phyloP scores from a whole-genome alignment of 257 asterid species.

The Nicotiana benthamiana region DNA sequence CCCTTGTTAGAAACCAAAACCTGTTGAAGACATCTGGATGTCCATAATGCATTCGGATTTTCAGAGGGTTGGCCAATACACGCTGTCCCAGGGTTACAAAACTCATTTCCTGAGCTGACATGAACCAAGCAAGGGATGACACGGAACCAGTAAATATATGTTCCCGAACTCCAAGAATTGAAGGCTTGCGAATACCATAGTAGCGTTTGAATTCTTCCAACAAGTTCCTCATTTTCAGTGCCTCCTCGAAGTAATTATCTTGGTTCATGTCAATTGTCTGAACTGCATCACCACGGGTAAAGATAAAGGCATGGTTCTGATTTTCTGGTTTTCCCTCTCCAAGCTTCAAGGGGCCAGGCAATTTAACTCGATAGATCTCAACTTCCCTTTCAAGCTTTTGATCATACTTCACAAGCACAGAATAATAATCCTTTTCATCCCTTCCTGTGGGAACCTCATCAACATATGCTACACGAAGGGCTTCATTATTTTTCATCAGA shows the following conservation, averaged over 20 bases:
- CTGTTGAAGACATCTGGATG: conserved; percentile 98
- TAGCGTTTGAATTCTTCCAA: conserved; percentile 72
- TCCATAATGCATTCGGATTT: conserved; percentile 97
- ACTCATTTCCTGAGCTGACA: conserved; percentile 98
- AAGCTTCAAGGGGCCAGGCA: conserved; percentile 96
- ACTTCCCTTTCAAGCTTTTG: conserved; percentile 71
- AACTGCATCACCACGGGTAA: conserved; percentile 96
- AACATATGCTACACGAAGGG: conserved; percentile 98
- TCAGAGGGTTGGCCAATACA: conserved; percentile 93
- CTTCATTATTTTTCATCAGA: conserved; percentile 85
- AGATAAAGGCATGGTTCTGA: conserved; percentile 93
- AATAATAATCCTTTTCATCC: conserved; percentile 72
- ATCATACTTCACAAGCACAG: conserved; percentile 94
- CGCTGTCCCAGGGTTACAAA: conserved; percentile 99
- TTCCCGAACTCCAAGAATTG: conserved; percentile 92
- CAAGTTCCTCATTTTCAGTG: conserved; percentile 93
- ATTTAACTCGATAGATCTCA: conserved; percentile 90
- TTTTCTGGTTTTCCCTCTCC: conserved; percentile 99
- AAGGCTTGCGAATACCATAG: conserved; percentile 92
- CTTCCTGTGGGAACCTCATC: conserved; percentile 94
- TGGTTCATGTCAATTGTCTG: conserved; percentile 99
- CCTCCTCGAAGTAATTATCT: conserved; percentile 98
- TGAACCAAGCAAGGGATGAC: conserved; percentile 98
- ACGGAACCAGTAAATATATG: conserved; percentile 95
- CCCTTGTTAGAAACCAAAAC: conserved; percentile 97